Evolutionary conservation across 1,284 basidiomycete genomes (phyloP).

Genomic region (Trichosporon sp.): DNA sequence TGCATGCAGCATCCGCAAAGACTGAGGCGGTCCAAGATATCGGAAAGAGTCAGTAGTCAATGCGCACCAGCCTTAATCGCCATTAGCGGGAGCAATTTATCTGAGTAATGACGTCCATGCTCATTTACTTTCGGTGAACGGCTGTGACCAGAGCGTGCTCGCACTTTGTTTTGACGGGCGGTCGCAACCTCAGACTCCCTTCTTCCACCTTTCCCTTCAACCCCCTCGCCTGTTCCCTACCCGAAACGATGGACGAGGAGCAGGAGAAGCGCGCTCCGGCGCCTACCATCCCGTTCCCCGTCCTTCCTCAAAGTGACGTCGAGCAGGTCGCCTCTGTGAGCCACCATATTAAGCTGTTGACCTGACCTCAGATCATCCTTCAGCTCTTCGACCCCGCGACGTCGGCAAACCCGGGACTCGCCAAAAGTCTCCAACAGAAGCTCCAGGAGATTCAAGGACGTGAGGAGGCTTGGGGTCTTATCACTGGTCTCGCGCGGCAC

Average conservation of each 20-base stretch:
- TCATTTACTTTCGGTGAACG: neutral
- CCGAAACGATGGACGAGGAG: neutral
- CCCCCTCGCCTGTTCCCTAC: neutral
- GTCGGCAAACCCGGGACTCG: slow-evolving; percentile 32
- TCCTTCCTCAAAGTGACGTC: slow-evolving; percentile 31
- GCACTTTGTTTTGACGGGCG: neutral
- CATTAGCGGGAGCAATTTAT: neutral
- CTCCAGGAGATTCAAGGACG: slow-evolving; percentile 42
- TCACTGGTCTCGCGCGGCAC: slow-evolving; percentile 40
- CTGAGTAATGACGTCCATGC: neutral
- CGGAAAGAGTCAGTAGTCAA: too few relatives aligned
- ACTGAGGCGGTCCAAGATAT: too few relatives aligned
- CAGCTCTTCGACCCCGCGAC: slow-evolving; percentile 39
- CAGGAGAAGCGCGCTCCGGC: neutral
- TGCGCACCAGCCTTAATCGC: too few relatives aligned
- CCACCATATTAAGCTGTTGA: neutral
- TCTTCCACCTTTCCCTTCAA: neutral
- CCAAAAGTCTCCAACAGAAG: slow-evolving; percentile 41
- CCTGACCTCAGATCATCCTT: slow-evolving; percentile 33
- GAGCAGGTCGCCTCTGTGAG: slow-evolving; percentile 36
- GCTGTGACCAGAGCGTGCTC: neutral
- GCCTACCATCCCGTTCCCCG: slow-evolving; percentile 25
- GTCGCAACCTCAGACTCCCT: neutral
- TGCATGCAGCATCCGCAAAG: too few relatives aligned
- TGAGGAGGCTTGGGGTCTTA: slow-evolving; percentile 47